A percentile compares a stretch with the other conserved stretches of the same genome.
These are phyloP conservation scores for Fusarium sambucinum DNA, from an alignment of 2,329 filamentous ascomycete genomes.

Conservation along the genomic window DNA sequence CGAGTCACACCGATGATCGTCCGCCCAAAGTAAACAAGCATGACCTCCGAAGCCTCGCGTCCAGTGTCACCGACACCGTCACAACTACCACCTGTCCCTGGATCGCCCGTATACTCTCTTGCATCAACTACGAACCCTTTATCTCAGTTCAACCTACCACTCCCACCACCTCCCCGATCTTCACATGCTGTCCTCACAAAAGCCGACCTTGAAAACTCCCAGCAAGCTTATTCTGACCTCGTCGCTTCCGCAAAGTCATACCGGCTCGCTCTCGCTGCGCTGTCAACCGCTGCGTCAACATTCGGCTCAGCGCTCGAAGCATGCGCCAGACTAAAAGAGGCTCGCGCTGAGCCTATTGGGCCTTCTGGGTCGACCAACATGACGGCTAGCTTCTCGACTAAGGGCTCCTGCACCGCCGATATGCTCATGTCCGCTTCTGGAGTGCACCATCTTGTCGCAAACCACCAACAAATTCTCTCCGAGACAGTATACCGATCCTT, in stretches of 20 bases:
- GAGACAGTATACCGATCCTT: constrained; percentile 77
- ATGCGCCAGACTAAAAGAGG: constrained; percentile 76
- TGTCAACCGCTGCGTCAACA: constrained; percentile 71
- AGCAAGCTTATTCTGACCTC: constrained; percentile 72
- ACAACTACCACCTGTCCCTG: constrained; percentile 70
- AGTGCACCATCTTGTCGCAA: constrained; percentile 75
- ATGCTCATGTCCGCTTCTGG: constrained; percentile 71
- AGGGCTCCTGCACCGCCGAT: constrained; percentile 71
- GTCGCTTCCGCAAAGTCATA: constrained; percentile 73
- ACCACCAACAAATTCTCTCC: constrained; percentile 76
- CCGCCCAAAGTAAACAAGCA: constrained; percentile 43
- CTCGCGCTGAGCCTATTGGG: constrained; percentile 68
- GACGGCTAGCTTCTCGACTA: constrained; percentile 61
- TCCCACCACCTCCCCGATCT: constrained; percentile 70
- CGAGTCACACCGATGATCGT: constrained; percentile 30
- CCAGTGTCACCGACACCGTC: constrained; percentile 65
- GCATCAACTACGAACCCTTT: constrained; percentile 72
- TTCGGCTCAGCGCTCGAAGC: constrained; percentile 75
- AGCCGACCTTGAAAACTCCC: constrained; percentile 72
- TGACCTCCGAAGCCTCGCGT: constrained; percentile 53
- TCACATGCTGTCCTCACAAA: constrained; percentile 71
- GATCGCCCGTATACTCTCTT: constrained; percentile 73
- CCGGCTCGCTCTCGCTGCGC: constrained; percentile 69
- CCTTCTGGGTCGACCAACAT: constrained; percentile 55
- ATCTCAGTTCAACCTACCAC: constrained; percentile 69